A percentile compares a stretch with the other conserved stretches of the same genome.
Conservation (phyloP, 1,284 basidiomycete species). For the Sanghuangporus baumii region DNA sequence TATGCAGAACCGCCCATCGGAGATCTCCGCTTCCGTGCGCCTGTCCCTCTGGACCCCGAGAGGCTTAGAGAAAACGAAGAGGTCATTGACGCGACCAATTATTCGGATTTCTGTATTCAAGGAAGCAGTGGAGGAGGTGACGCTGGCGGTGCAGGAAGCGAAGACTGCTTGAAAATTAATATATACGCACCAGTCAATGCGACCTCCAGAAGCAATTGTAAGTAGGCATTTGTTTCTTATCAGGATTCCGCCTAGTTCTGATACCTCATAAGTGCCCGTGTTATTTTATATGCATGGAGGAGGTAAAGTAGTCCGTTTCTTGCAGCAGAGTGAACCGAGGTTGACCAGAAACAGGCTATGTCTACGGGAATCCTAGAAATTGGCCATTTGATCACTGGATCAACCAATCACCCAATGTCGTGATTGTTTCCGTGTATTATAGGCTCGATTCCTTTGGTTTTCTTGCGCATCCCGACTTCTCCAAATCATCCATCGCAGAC, state of each 20-base stretch:
- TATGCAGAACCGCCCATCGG: slow-evolving; percentile 39
- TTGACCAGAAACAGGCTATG: slow-evolving; percentile 35
- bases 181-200: slow-evolving; percentile 33
- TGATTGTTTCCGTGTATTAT: slow-evolving; percentile 41
- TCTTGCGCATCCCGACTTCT: slow-evolving; percentile 38
- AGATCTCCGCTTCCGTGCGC: slow-evolving; percentile 33
- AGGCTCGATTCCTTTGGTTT: slow-evolving; percentile 40
- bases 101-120: slow-evolving; percentile 55
- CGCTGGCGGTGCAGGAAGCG: slow-evolving; percentile 54
- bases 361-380: slow-evolving; percentile 51
- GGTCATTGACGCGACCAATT: slow-evolving; percentile 41
- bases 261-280: slow-evolving; percentile 44
- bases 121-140: slow-evolving; percentile 44
- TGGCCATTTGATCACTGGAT: slow-evolving; percentile 39
- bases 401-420: slow-evolving; percentile 33
- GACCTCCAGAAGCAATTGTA: slow-evolving; percentile 28
- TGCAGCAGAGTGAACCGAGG: slow-evolving; percentile 11
- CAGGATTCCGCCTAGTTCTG: background rate
- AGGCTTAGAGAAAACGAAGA: slow-evolving; percentile 34
- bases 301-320: slow-evolving; percentile 28
- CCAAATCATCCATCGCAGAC: slow-evolving; percentile 36
- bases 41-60: slow-evolving; percentile 28
- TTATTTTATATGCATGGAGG: slow-evolving; percentile 67
- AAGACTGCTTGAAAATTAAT: slow-evolving; percentile 44
- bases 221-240: slow-evolving; percentile 4